Percentiles rank a stretch among this genome's conserved stretches.
Evolutionary conservation across 2,329 filamentous ascomycete species (phyloP).

Genomic region (Apiospora rasikravindrae): DNA sequence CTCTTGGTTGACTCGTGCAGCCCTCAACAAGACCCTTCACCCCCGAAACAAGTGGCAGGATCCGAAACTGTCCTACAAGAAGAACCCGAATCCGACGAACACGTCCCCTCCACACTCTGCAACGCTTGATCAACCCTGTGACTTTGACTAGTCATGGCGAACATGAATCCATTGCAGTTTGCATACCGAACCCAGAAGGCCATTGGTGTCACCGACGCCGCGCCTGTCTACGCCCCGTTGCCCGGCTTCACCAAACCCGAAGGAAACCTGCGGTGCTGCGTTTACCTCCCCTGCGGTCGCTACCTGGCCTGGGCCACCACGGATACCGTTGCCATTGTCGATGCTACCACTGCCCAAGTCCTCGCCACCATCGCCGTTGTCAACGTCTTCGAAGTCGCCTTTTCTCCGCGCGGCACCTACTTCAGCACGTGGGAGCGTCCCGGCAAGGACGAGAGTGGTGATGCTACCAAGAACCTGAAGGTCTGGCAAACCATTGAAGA

Average conservation of each 20-base stretch:
- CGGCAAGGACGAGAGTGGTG: slow-evolving; percentile 88
- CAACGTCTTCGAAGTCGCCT: slow-evolving; percentile 92
- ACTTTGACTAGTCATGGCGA: slow-evolving; percentile 94
- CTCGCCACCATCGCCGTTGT: slow-evolving; percentile 77
- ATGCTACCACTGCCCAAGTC: slow-evolving; percentile 76
- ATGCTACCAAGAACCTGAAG: slow-evolving; percentile 95
- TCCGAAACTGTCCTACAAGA: slow-evolving; percentile 17
- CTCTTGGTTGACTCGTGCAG: slow-evolving; percentile 17
- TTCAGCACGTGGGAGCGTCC: slow-evolving; percentile 97
- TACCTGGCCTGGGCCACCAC: slow-evolving; percentile 95
- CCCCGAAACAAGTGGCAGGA: slow-evolving; percentile 12
- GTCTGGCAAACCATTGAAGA: slow-evolving; percentile 88
- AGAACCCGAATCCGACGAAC: slow-evolving; percentile 16
- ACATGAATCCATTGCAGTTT: slow-evolving; percentile 78
- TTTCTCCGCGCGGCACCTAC: slow-evolving; percentile 90
- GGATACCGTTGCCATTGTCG: slow-evolving; percentile 84
- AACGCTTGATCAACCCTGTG: slow-evolving; percentile 57
- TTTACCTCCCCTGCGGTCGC: slow-evolving; percentile 93
- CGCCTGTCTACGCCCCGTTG: slow-evolving; percentile 84
- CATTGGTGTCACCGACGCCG: slow-evolving; percentile 92
- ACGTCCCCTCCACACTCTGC: slow-evolving; percentile 19
- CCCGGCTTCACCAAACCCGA: slow-evolving; percentile 85
- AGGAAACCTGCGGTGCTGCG: slow-evolving; percentile 92
- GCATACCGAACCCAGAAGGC: slow-evolving; percentile 96
- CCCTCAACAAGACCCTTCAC: slow-evolving; percentile 1